These are phyloP conservation scores for Lathyrus oleraceus DNA, from an alignment of 306 rosid species.

Conservation along the genomic window DNA sequence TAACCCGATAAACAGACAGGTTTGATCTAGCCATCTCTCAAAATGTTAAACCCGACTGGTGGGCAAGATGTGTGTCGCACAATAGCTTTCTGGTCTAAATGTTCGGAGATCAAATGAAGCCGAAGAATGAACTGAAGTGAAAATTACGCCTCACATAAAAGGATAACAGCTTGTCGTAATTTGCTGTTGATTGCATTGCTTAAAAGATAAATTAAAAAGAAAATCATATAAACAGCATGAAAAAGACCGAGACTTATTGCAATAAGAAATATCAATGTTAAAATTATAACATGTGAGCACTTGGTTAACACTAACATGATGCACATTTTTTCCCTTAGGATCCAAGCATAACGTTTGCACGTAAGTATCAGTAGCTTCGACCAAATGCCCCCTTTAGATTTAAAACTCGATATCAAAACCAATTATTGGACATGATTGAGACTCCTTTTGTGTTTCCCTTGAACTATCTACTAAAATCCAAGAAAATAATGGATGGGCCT, in stretches of 20 bases:
- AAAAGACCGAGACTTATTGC: conserved; percentile 86
- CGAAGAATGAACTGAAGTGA: conserved; percentile 64
- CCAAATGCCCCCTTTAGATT: no score
- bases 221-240: conserved; percentile 80
- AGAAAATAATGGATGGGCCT: no score
- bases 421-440: no score
- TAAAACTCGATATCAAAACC: no score
- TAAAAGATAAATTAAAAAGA: conserved; percentile 85
- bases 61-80: conserved; percentile 73
- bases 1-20: conserved; percentile 67
- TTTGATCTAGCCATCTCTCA: conserved; percentile 79
- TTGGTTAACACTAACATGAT: no score
- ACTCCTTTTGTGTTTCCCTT: no score
- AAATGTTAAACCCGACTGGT: conserved; percentile 81
- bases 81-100: conserved; percentile 66
- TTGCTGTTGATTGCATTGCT: conserved; percentile 63
- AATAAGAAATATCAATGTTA: conserved; percentile 76
- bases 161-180: conserved; percentile 72
- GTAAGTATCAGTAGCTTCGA: no score
- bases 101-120: conserved; percentile 55
- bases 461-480: no score
- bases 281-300: conserved; percentile 70
- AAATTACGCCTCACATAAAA: conserved; percentile 81
- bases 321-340: no score
- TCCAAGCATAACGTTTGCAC: no score